Base-by-base conservation (phyloP, 306 rosid species). In the Nissolia schottii region DNA sequence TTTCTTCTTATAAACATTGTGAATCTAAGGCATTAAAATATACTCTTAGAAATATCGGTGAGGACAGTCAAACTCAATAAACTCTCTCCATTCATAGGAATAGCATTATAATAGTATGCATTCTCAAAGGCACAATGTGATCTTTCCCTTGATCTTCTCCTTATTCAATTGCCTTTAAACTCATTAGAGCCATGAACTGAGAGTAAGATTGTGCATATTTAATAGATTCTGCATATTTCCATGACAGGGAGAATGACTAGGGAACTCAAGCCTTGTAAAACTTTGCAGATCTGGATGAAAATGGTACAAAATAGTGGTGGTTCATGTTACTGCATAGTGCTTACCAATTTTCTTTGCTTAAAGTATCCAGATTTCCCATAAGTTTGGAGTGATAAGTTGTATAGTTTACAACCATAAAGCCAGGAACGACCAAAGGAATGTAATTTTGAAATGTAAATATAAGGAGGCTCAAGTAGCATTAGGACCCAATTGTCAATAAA, bases 381-480 rank as follows among this genome's bases (percentile, higher is more conserved):
- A 37, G 64, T 67, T 20, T 40, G 37, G 24, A 68, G 68, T 51
- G 32, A 27, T 3, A 38, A 34, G 25, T n/a, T 27, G 61, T 64
- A 22, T 1, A 34, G 20, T 15, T 23, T 74, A 54, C 40, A 43
- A 61, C 29, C 56, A 24, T 20, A 16, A 40, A 29, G 65, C 24
- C 45, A 29, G 8, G 41, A 73, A 65, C 19, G 38, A 56, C 50
- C 14, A 6, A 20, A 59, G 48, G 61, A 31, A 54, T 45, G 45
- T 22, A 80, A 80, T 69, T 45, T 67, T 66, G 63, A 34, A 27
- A 65, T 25, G 25, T 13, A 73, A 45, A 63, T 34, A 16, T 8
- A 37, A 37, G 8, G 40, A 75, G 53, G 46, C 43, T 40, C 41
- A 64, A 63, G 74, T 18, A 54, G 25, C 70, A 75, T 16, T 16